Base-by-base conservation (phyloP, 2,329 filamentous ascomycete species). In the Alternaria postmessia region DNA sequence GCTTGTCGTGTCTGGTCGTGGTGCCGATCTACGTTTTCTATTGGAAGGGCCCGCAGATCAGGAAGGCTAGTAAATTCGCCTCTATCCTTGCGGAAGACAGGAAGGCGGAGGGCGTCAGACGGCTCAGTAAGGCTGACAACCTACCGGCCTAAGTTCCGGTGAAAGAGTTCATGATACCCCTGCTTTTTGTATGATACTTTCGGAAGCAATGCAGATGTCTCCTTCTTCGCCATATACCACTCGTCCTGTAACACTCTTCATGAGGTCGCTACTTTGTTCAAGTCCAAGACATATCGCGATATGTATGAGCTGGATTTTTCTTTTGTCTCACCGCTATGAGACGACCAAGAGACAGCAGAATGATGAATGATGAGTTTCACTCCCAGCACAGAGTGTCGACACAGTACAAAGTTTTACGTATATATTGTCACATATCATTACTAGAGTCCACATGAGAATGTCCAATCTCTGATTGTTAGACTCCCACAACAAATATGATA, bases 31-130 rank as follows among this genome's bases (percentile, higher is more conserved):
- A 85, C 7, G 79, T 87, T 3, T 79, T 82, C 5, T 78, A 82
- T 22, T 82, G 79, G 77, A 84, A 86, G 62, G 87, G 87, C 0
- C 83, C 85, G 0, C 72, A 77, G 8, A 83, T 88, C 32, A 79
- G 87, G 2, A 81, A 77, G 53, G 80, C 78, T 18, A 85, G 83
- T 49, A 81, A 83, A 36, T 87, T 88, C 67, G 85, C 86, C 12
- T 67, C 65, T 20, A 64, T 70, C 14, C 46, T 75, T 16, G 70
- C 68, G 0, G 64, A 67, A n/a, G 69, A 73, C 18, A 65, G 70
- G 22, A 71, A 73, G 18, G 62, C 57, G 1, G 65, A 69, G 24
- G 51, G 53, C 4, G 67, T 69, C 8, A 52, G 65, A 30, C 54
- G 65, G 8, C 59, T 69, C n/a, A 69, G 67, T 38, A 68, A 69